phyloP scores from a whole-genome alignment of 192 early-diverging fungal species.

The Entomortierella parvispora region DNA sequence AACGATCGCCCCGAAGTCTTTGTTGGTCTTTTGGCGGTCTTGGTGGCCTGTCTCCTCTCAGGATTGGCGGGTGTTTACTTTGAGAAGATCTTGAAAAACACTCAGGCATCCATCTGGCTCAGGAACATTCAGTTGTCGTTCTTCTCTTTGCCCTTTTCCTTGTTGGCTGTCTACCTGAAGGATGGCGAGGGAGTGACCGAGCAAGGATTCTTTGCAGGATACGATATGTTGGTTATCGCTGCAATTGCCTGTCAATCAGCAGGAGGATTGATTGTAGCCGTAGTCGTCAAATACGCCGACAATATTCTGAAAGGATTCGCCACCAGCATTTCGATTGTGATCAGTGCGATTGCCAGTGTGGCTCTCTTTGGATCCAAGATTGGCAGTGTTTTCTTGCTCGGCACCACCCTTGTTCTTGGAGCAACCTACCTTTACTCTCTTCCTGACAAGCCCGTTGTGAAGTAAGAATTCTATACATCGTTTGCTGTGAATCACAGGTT shows the following conservation, averaged over 20 bases:
- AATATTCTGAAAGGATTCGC: constrained; percentile 99
- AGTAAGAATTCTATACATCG: constrained; percentile 20
- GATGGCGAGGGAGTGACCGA: constrained; percentile 75
- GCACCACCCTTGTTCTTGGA: constrained; percentile 76
- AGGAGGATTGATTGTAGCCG: constrained; percentile 93
- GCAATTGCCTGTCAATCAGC: constrained; percentile 91
- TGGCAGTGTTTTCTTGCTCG: constrained; percentile 75
- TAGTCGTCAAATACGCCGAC: constrained; percentile 98
- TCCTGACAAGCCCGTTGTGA: constrained; percentile 53
- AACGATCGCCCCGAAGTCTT: constrained; percentile 61
- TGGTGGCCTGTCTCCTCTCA: constrained; percentile 87
- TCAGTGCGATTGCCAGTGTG: constrained; percentile 86
- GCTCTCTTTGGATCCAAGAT: constrained; percentile 81
- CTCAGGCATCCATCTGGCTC: constrained; percentile 82
- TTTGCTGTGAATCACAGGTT: not conserved
- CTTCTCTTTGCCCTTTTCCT: constrained; percentile 84
- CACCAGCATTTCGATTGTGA: constrained; percentile 94
- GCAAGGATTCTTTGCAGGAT: constrained; percentile 93
- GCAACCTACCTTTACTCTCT: constrained; percentile 82
- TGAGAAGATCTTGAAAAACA: constrained; percentile 96
- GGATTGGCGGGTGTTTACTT: constrained; percentile 98
- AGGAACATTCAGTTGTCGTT: constrained; percentile 94
- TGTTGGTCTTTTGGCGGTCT: constrained; percentile 82
- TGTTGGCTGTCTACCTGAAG: constrained; percentile 82
- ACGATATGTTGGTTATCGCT: constrained; percentile 80